Base-by-base conservation (phyloP, 1,284 basidiomycete species). In the Ganoderma multipileum region DNA sequence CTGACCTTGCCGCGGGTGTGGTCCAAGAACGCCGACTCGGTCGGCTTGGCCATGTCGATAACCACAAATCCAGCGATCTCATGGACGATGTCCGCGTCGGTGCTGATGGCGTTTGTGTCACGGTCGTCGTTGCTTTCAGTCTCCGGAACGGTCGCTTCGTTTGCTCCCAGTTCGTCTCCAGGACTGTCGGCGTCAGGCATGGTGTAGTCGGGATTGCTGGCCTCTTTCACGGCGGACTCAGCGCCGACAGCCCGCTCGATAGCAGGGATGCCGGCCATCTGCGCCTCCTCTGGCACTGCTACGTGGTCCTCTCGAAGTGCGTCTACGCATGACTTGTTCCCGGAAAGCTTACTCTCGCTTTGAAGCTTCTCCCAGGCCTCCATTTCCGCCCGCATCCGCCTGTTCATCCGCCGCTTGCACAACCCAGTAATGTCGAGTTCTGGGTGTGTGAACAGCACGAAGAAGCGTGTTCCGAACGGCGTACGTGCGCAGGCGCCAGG, bases 241-340 rank as follows among this genome's bases (percentile, higher is more conserved):
- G 1, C 65, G 68, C 2, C 73, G 5, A 12, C 16, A 28, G 26
- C 18, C 16, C 52, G 26, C 4, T 54, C 52, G 52, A 33, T 1
- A 33, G 8, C 33, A 8, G 33, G 33, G 33, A 8, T 8, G 33
- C 8, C 8, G 33, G 14, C 52, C 11, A 9, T 30, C 26, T 12
- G 5, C 2, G 28, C 9, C 1, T 12, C 52, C 3, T 6, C 52
- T 14, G 26, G 47, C 7, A 64, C 70, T 2, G 55, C 50, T 9
- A 69, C 58, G 2, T 41, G 38, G 20, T 66, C 64, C 61, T 60
- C 68, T 16, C 64, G 65, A 30, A 54, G 28, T 18, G 30, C 2
- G 52, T 11, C 52, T 23, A 14, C 28, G 26, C 30, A 30, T 6
- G 28, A 16, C 16, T 23, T 54, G 52, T 30, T 30, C 52, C 30